Evolutionary conservation across 208 protist genomes (phyloP), one percentile per base, ranked within the genome.

Genomic region (Wallacemonas sp.): DNA sequence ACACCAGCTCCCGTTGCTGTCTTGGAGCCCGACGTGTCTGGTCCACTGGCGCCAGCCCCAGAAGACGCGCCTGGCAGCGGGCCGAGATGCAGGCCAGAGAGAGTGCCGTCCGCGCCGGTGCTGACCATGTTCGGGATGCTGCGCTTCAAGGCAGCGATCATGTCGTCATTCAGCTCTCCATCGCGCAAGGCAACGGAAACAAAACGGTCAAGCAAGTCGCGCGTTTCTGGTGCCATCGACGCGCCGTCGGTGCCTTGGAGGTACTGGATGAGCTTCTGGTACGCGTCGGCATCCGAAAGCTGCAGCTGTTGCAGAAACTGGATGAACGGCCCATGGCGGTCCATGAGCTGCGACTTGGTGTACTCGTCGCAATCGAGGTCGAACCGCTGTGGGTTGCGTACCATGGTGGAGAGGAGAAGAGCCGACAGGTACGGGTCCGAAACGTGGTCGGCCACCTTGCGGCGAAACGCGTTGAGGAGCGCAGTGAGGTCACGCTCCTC

Each of bases 381-480:
- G 67, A 94, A 94, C 24, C 84, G 78, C 2, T 70, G 71, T 0
- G 88, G 82, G 67, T 91, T 85, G 38, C 84, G 81, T 27, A 89
- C 67, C 74, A 94, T 85, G 33, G 82, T 88, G 46, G 78, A 65
- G 24, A 88, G 64, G 11, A 94, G 73, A 16, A 94, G 67, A 6
- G 84, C 82, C 3, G 73, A 65, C 30, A 94, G 69, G 60, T 83
- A 72, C 2, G 82, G 76, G 78, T 94, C 88, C 0, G 64, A 74
- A 26, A 91, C 78, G 47, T 47, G 65, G 43, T 88, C 84, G 19
- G 84, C 84, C 5, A 86, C 80, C 33, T 83, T 84, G 36, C 78
- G 74, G 2, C 88, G 81, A 55, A 78, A 90, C 6, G 84, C 82
- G 66, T 91, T 94, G 33, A 94, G 68, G 27, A 94, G 72, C 36